A percentile compares a stretch with the other conserved stretches of the same genome.
phyloP scores from a whole-genome alignment of 495 filamentous ascomycete genomes.

The Penicillium alfredii region DNA sequence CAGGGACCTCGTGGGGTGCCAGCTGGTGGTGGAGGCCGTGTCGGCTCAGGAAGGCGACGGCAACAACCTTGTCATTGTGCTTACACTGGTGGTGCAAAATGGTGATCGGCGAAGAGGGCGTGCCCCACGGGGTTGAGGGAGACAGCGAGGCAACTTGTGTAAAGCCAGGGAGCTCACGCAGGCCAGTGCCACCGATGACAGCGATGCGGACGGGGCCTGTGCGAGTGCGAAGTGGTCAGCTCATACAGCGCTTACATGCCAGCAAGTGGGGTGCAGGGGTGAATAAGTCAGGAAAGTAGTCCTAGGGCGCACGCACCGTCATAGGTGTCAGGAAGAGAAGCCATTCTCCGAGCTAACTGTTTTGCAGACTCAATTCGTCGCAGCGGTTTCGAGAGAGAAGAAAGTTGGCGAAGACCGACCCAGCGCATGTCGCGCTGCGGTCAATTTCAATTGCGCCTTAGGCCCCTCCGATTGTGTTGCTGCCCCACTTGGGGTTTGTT shows the following conservation, averaged over 20 bases:
- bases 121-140: slow-evolving; percentile 82
- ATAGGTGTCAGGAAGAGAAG: slow-evolving; percentile 51
- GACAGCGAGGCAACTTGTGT: slow-evolving; percentile 69
- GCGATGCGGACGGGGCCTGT: slow-evolving; percentile 79
- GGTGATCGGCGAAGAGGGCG: slow-evolving; percentile 80
- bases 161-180: slow-evolving; percentile 67
- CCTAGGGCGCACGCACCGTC: slow-evolving; percentile 37
- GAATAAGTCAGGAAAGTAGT: slow-evolving; percentile 2
- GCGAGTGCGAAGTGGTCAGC: slow-evolving; percentile 9
- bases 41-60: slow-evolving; percentile 89
- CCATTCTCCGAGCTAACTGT: slow-evolving; percentile 44
- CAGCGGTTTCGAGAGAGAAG: slow-evolving; percentile 27
- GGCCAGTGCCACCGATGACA: slow-evolving; percentile 94
- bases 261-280: slow-evolving; percentile 16
- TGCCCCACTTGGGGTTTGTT: slow-evolving; percentile 12
- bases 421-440: slow-evolving; percentile 15
- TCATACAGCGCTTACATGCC: no score
- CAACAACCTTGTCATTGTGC: slow-evolving; percentile 48
- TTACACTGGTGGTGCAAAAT: slow-evolving; percentile 77
- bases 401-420: slow-evolving; percentile 19
- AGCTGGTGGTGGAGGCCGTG: slow-evolving; percentile 85
- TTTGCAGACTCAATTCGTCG: slow-evolving; percentile 31
- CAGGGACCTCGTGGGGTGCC: slow-evolving; percentile 86
- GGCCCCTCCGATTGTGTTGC: slow-evolving; percentile 16
- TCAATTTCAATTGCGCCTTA: slow-evolving; percentile 10